Evolutionary conservation across 805 yeast species (phyloP), one percentile per base, ranked within the genome.

Genomic region (Schwanniomyces pseudopolymorphus): DNA sequence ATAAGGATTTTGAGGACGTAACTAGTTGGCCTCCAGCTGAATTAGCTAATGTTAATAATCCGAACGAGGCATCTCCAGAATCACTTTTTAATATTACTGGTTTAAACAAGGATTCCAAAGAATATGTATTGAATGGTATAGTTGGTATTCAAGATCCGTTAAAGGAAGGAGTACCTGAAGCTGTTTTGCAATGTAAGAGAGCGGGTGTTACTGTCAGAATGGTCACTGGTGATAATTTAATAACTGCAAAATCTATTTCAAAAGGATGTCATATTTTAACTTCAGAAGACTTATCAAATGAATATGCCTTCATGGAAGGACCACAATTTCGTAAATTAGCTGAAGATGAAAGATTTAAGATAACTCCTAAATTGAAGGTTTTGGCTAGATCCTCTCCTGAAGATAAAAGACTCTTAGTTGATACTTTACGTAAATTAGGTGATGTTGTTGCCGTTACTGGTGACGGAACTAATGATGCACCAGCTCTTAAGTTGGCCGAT

Each of bases 381-480:
- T 70, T 94, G 56, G 99, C 98, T 1, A 79, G 99, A 60, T 89
- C 97, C 1, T 85, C 95, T 10, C 99, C 99, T 2, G 96, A 92
- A 54, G 99, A 94, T 69, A 94, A 94, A 68, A 75, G 96, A 48
- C 71, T 88, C 24, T 75, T 94, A 39, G 99, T 95, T 28, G 87
- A 85, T 51, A 83, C 90, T 10, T 74, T 94, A 56, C 84, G 85
- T 58, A 73, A 77, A 31, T 75, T 83, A 60, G 96, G 95, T 20
- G 97, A 94, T 60, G 96, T 92, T 28, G 99, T 94, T 42, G 99
- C 99, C 1, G 98, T 92, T 28, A 94, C 99, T 33, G 99, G 99
- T 62, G 99, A 94, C 66, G 99, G 99, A 68, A 92, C 98, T 7
- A 94, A 94, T 65, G 99, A 94, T 76, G 99, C 98, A 0, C 97